A percentile compares a stretch with the other conserved stretches of the same genome.
Evolutionary conservation across 208 protist genomes (phyloP).

Genomic region (Leptomonas pyrrhocoris): DNA sequence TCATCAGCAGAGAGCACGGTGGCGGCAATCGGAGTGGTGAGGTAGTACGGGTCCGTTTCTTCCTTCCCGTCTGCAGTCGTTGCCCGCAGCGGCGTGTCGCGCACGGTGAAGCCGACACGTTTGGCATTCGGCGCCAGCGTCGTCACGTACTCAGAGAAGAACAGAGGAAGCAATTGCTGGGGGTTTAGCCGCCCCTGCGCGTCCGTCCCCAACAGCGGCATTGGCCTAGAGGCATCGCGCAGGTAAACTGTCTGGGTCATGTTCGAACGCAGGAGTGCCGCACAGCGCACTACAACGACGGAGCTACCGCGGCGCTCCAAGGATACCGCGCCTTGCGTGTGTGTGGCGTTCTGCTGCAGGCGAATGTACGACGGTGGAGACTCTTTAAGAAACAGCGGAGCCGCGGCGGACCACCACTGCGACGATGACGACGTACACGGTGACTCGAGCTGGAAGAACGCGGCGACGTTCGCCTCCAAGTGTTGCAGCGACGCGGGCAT

Average conservation of each 20-base stretch:
- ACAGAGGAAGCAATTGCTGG: constrained; percentile 26
- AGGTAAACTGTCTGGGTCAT: constrained; percentile 24
- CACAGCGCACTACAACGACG: constrained; percentile 26
- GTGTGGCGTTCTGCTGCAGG: constrained; percentile 17
- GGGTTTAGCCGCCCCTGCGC: constrained; percentile 21
- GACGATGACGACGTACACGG: background rate
- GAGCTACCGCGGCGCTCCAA: constrained; percentile 19
- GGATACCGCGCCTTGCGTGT: constrained; percentile 15
- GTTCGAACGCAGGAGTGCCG: constrained; percentile 21
- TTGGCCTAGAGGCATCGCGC: constrained; percentile 9
- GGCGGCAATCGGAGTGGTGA: constrained; percentile 20
- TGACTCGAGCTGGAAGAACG: constrained; percentile 19
- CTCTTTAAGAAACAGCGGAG: constrained; percentile 23
- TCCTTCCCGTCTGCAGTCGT: background rate
- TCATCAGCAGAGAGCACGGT: constrained; percentile 16
- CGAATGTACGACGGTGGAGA: constrained; percentile 25
- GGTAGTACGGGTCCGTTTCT: constrained; percentile 22
- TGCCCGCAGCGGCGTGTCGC: constrained; percentile 3
- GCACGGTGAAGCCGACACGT: constrained; percentile 20
- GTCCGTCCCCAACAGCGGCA: constrained; percentile 20
- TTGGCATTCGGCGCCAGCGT: constrained; percentile 16
- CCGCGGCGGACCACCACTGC: constrained; percentile 23
- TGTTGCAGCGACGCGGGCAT: constrained; percentile 14
- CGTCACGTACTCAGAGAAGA: constrained; percentile 29
- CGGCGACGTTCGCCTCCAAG: constrained; percentile 6